Base-by-base conservation (phyloP, 495 filamentous ascomycete genomes). In the Cercophora scortea region DNA sequence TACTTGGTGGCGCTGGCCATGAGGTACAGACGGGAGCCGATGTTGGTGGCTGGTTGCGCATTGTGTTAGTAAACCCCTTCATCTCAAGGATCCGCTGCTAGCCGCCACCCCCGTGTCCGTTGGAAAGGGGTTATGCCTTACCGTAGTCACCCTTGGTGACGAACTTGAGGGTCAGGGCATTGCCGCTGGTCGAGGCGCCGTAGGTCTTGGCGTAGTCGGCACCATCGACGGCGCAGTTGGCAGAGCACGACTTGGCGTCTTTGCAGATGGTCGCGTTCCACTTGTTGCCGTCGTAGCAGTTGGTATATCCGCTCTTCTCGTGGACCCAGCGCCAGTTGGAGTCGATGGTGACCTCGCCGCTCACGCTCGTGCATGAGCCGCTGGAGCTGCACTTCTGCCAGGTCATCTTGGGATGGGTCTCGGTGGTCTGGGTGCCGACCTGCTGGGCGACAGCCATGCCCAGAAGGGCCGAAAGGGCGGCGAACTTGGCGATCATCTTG, bases 391-490 rank as follows among this genome's bases (percentile, higher is more conserved):
- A 84, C 49, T 76, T 76, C 57, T 76, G 70, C 79, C 79, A 83
- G 59, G 59, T 74, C 63, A 84, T 59, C 57, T 74, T 69, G 47
- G 81, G 81, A 54, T 84, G 80, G 13, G 69, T 75, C 64, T 86
- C 82, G n/a, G 72, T 56, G 7, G 66, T 69, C 55, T 69, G 33
- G n/a, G 64, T 81, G 61, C 79, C 80, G 57, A 76, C 73, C 61
- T 82, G 73, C 64, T 86, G 82, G 56, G 65, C 71, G 16, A 63
- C 55, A 40, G 61, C 64, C 47, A 65, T 36, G 61, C 66, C 67
- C 50, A 68, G 42, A 41, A 76, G 59, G 67, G 66, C 65, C 49
- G 67, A 61, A 41, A 61, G 51, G 44, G 61, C 59, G 47, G 59
- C 51, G 45, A 64, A 39, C 41, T 59, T 55, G 34, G 61, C 43